These are phyloP conservation scores for Entelexis sorbosivorans DNA, from an alignment of 1,139 yeast species.

Conservation along the genomic window DNA sequence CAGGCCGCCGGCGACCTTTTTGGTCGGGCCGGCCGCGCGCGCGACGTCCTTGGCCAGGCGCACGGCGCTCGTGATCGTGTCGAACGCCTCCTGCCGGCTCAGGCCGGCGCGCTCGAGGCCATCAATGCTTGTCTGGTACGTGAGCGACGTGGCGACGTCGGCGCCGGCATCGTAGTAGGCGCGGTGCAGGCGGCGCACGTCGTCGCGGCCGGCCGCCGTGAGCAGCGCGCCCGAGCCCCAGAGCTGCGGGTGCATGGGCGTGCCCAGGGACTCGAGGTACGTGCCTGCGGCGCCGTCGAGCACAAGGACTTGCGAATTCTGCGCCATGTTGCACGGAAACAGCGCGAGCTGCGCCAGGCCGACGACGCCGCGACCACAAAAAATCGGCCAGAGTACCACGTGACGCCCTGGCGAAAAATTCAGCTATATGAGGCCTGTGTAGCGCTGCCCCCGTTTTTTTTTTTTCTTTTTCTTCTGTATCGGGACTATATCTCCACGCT, in stretches of 20 bases:
- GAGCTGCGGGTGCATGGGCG: conserved; percentile 35
- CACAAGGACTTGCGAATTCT: conserved; percentile 21
- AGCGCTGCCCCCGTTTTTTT: no score
- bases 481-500: conserved; percentile 20
- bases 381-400: background rate
- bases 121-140: conserved; percentile 48
- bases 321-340: background rate
- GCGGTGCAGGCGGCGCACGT: conserved; percentile 41
- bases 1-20: conserved; percentile 45
- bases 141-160: conserved; percentile 45
- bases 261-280: conserved; percentile 33
- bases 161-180: conserved; percentile 47
- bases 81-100: conserved; percentile 29
- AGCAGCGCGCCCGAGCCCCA: conserved; percentile 53
- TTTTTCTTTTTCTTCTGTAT: no score
- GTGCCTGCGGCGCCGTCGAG: conserved; percentile 42
- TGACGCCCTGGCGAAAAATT: background rate
- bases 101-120: conserved; percentile 34
- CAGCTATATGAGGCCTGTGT: background rate
- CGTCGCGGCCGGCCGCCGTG: conserved; percentile 36
- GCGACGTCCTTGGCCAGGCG: conserved; percentile 30
- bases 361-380: no score
- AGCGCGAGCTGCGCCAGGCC: no score
- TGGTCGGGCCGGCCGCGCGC: conserved; percentile 2
- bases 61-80: conserved; percentile 28